Evolutionary conservation across 2,329 filamentous ascomycete genomes (phyloP).

Genomic region (Penicillium digitatum): DNA sequence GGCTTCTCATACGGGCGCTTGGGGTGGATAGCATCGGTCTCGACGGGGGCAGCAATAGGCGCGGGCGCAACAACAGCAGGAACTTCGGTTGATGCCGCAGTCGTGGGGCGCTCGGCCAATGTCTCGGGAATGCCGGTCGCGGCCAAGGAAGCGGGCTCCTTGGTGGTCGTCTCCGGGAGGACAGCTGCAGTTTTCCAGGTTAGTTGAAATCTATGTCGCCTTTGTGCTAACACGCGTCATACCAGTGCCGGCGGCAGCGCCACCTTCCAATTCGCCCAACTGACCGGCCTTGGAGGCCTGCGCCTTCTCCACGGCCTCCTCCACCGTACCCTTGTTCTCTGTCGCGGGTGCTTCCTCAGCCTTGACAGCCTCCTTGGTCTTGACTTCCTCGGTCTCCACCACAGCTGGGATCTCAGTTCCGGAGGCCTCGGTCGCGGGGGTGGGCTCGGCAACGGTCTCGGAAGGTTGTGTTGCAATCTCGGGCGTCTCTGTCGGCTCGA

Average conservation of each 20-base stretch:
- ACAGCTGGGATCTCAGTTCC: conserved; percentile 7
- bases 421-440: conserved; percentile 1
- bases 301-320: conserved; percentile 23
- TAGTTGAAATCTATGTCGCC: neutral
- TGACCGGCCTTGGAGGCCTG: conserved; percentile 23
- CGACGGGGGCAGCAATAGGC: conserved; percentile 6
- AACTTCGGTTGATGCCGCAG: conserved; percentile 7
- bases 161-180: conserved; percentile 21
- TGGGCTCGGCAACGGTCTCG: conserved; percentile 7
- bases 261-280: conserved; percentile 15
- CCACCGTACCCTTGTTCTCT: conserved; percentile 11
- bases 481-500: conserved; percentile 14
- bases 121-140: conserved; percentile 8
- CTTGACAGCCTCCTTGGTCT: conserved; percentile 12
- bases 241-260: conserved; percentile 18
- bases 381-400: conserved; percentile 10
- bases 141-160: conserved; percentile 18
- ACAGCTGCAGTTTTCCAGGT: conserved; percentile 11
- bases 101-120: conserved; percentile 16
- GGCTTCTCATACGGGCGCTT: conserved; percentile 39
- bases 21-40: conserved; percentile 23
- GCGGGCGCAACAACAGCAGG: conserved; percentile 1
- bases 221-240: conserved; percentile 5
- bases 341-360: conserved; percentile 4
- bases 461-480: conserved; percentile 5